Percentiles rank a stretch among this genome's conserved stretches.
Conservation (phyloP, 805 yeast genomes). For the Yarrowia divulgata region DNA sequence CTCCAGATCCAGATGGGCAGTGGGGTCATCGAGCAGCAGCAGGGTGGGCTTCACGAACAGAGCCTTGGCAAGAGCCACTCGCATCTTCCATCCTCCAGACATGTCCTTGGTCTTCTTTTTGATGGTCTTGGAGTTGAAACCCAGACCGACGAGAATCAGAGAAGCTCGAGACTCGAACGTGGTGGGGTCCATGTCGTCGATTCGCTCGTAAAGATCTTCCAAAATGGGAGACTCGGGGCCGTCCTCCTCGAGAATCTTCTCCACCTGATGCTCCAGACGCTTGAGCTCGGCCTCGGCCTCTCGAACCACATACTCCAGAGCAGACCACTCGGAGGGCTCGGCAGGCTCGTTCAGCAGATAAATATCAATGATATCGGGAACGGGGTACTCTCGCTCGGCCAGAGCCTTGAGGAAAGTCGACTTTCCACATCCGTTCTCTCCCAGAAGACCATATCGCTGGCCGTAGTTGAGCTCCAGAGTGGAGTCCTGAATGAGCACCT, state of each 20-base stretch:
- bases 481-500: slow-evolving; percentile 92
- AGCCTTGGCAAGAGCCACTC: slow-evolving; percentile 98
- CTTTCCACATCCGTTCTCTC: slow-evolving; percentile 99
- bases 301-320: slow-evolving; percentile 93
- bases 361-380: slow-evolving; percentile 90
- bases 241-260: slow-evolving; percentile 83
- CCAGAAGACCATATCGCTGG: slow-evolving; percentile 95
- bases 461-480: slow-evolving; percentile 93
- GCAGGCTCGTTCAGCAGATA: slow-evolving; percentile 98
- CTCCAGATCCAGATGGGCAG: slow-evolving; percentile 98
- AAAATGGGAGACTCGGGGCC: slow-evolving; percentile 91
- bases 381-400: slow-evolving; percentile 95
- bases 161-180: slow-evolving; percentile 98
- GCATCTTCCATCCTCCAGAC: slow-evolving; percentile 99
- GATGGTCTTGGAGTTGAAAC: slow-evolving; percentile 87
- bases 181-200: slow-evolving; percentile 93
- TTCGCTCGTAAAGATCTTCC: slow-evolving; percentile 92
- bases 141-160: slow-evolving; percentile 93
- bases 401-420: slow-evolving; percentile 91
- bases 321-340: slow-evolving; percentile 88
- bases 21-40: slow-evolving; percentile 94
- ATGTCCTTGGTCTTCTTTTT: slow-evolving; percentile 95
- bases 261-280: slow-evolving; percentile 88
- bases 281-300: slow-evolving; percentile 95
- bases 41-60: slow-evolving; percentile 97